Evolutionary conservation across 345 rosid species (phyloP), one percentile per base, ranked within the genome.

Genomic region (Psidium friedrichsthalianum): DNA sequence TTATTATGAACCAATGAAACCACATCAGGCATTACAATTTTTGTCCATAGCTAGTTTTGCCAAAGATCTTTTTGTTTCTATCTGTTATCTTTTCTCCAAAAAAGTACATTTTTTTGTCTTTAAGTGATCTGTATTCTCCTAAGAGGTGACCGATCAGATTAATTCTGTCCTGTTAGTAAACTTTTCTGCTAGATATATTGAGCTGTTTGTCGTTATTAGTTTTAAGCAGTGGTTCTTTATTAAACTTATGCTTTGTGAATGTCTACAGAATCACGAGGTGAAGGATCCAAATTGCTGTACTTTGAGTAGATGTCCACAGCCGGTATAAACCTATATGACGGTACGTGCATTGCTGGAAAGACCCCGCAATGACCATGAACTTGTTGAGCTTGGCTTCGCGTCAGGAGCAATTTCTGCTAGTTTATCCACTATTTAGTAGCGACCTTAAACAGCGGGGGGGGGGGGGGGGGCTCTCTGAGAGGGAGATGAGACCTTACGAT

Each of bases 331-430:
- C 99, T n/a, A n/a, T n/a, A 80, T 97, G 87, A 94, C 84, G 0
- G 97, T 95, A 6, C 98, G 98, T 6, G 99, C 99, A 91, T 97
- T 56, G 83, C 86, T 18, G 98, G 98, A 95, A 93, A 85, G 98
- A 89, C 90, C 95, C 99, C 3, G 96, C 97, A 81, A 97, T 92
- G 87, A 92, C 94, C 92, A 95, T 89, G 91, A 97, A 95, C 91
- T 97, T 97, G 84, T 93, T 27, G 82, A 97, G 96, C 87, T 97
- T 96, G 87, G 98, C 85, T 97, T 95, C 83, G 95, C 94, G 89
- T 97, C 99, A 1, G 99, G 96, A 59, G 98, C 98, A 9, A 97
- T 95, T 91, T 97, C 99, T 6, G 98, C 96, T 2, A 97, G 98
- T 86, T 95, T 97, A 86, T 97, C 99, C 82, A 97, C 96, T 83